phyloP scores from a whole-genome alignment of 805 yeast genomes.

The Maudiozyma saulgeensis region DNA sequence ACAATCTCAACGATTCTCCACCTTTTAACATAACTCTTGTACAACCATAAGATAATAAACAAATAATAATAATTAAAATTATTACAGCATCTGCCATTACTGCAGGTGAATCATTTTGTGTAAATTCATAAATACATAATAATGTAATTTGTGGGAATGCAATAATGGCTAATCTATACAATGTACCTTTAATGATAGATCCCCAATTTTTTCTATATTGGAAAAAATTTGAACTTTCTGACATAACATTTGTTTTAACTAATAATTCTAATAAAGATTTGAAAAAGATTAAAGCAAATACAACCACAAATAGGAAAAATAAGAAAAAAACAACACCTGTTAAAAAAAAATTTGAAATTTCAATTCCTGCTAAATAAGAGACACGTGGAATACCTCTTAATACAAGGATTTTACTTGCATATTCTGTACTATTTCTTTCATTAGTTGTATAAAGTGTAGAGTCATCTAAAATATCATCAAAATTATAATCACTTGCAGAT shows the following conservation, averaged over 20 bases:
- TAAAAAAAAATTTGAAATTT: slow-evolving; percentile 74
- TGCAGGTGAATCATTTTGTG: slow-evolving; percentile 76
- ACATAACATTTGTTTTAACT: slow-evolving; percentile 49
- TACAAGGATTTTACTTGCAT: slow-evolving; percentile 63
- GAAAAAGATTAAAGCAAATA: slow-evolving; percentile 47
- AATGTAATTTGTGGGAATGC: slow-evolving; percentile 83
- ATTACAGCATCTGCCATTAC: slow-evolving; percentile 70
- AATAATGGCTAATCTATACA: slow-evolving; percentile 72
- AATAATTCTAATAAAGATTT: slow-evolving; percentile 61
- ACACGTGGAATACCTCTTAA: slow-evolving; percentile 90
- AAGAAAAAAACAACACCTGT: slow-evolving; percentile 80
- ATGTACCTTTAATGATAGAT: slow-evolving; percentile 75
- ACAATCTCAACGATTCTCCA: slow-evolving; percentile 54
- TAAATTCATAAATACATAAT: slow-evolving; percentile 82
- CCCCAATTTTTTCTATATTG: slow-evolving; percentile 81
- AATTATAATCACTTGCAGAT: slow-evolving; percentile 31
- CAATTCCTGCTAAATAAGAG: slow-evolving; percentile 74
- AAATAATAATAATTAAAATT: slow-evolving; percentile 47
- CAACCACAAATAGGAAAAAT: slow-evolving; percentile 58
- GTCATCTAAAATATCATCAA: slow-evolving; percentile 44
- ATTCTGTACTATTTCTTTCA: slow-evolving; percentile 49
- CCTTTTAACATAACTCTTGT: slow-evolving; percentile 68
- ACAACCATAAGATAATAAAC: slow-evolving; percentile 63
- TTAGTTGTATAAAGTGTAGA: slow-evolving; percentile 52
- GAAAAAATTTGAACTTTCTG: slow-evolving; percentile 48